These are phyloP conservation scores for Emergomyces africanus DNA, from an alignment of 2,329 filamentous ascomycete species.

Conservation along the genomic window DNA sequence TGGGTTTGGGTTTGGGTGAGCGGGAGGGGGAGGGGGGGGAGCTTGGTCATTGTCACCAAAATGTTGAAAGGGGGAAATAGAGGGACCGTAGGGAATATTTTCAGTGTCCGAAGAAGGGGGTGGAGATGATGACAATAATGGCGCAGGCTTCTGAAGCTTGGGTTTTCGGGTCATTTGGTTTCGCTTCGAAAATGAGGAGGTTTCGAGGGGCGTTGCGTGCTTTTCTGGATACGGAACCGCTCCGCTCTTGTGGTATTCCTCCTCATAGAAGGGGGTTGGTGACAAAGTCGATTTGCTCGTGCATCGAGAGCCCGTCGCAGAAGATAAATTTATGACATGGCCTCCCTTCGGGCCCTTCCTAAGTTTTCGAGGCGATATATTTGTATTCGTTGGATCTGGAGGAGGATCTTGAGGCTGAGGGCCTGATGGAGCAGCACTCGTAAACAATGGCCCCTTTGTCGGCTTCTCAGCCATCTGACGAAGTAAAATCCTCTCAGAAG, in stretches of 20 bases:
- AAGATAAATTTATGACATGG: neutral
- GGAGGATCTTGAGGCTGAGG: neutral
- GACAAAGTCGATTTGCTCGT: neutral
- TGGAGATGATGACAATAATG: neutral
- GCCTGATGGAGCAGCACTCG: neutral
- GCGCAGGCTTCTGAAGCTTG: neutral
- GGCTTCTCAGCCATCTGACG: constrained; percentile 14
- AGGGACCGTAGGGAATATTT: neutral
- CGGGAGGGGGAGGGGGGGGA: no score
- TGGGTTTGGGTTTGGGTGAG: neutral
- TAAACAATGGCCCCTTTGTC: neutral
- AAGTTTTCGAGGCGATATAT: neutral
- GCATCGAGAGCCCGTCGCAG: neutral
- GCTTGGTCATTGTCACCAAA: neutral
- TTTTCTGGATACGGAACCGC: neutral
- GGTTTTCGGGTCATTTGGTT: neutral
- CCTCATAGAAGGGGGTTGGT: no score
- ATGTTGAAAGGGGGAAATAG: neutral
- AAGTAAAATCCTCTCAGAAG: constrained; percentile 33
- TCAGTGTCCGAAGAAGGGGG: neutral
- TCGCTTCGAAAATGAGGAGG: neutral
- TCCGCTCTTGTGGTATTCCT: neutral
- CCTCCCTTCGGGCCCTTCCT: neutral
- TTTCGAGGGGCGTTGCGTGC: neutral
- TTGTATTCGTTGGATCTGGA: neutral